Evolutionary conservation across 2,329 filamentous ascomycete genomes (phyloP), one percentile per base, ranked within the genome.

Genomic region (Ophiostoma triangulosporum): DNA sequence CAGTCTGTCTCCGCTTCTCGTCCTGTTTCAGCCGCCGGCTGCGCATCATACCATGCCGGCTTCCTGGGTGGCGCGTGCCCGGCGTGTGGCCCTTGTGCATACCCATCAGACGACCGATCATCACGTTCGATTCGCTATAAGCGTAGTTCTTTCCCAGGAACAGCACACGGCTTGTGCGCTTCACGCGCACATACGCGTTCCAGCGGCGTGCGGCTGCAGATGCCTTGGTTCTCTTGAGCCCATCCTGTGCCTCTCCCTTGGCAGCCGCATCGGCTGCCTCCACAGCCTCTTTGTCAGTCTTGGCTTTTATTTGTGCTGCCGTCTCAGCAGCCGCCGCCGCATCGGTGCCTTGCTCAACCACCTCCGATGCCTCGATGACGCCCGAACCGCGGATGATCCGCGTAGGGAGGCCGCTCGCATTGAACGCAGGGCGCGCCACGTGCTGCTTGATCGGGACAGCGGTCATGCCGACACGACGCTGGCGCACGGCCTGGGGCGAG

Each of bases 381-480:
- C 58, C 57, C 1, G 59, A 59, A 54, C 62, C 62, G 6, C 66
- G 64, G 8, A 67, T 60, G 6, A 69, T 61, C 11, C 60, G 57
- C 12, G 60, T 57, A 4, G 66, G 66, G 12, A 69, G 64, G 38
- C 66, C 67, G 54, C 64, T 67, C 15, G 60, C 8, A 60, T 64
- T 61, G 24, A 77, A 52, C 40, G 65, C 68, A 43, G 67, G 59
- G 12, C 58, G 36, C 1, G 59, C 53, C 4, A 65, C 61, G 1
- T 62, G 62, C 2, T 65, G 60, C 40, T 67, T 64, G 49, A 67
- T 68, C 43, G 73, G 66, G 29, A 70, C 65, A 20, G 74, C 78
- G 5, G 83, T 73, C 77, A 94, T 84, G 61, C 85, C 86, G 56
- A 98, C 75, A 51, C 81, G 78, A 60, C 93, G 78, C 62, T 83